A percentile compares a stretch with the other conserved stretches of the same genome.
Evolutionary conservation across 208 protist genomes (phyloP).

Genomic region (Kentomonas sorsogonicus): DNA sequence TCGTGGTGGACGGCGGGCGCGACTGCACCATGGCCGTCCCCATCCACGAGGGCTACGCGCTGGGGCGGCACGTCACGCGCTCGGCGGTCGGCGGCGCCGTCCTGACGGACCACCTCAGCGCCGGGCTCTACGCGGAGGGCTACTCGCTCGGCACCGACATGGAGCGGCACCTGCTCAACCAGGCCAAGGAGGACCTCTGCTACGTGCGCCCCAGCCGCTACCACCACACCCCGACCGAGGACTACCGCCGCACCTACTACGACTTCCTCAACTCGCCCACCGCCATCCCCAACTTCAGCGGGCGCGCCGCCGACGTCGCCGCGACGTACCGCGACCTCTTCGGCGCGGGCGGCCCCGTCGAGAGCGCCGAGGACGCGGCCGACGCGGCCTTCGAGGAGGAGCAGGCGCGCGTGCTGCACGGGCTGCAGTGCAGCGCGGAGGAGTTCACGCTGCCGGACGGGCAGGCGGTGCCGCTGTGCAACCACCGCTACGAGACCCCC

Average conservation of each 20-base stretch:
- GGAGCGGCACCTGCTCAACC: conserved; percentile 81
- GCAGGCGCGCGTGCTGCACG: background rate
- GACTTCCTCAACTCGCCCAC: no score
- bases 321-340: background rate
- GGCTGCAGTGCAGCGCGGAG: conserved; percentile 5
- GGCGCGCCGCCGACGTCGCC: background rate
- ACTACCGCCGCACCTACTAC: no score
- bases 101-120: conserved; percentile 81
- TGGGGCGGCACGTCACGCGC: conserved; percentile 80
- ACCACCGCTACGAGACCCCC: conserved; percentile 57
- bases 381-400: background rate
- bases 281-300: no score
- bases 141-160: conserved; percentile 87
- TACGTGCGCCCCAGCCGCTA: conserved; percentile 46
- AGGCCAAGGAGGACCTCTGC: conserved; percentile 91
- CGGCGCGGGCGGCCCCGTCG: background rate
- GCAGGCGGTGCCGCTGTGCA: conserved; percentile 62
- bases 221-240: background rate
- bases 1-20: conserved; percentile 91
- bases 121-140: conserved; percentile 61
- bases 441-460: conserved; percentile 87
- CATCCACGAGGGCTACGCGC: conserved; percentile 90
- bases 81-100: conserved; percentile 68
- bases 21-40: conserved; percentile 83
- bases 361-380: conserved; percentile 1